These are phyloP conservation scores for Symmetrospora coprosmae DNA, from an alignment of 768 basidiomycete genomes.

Conservation along the genomic window DNA sequence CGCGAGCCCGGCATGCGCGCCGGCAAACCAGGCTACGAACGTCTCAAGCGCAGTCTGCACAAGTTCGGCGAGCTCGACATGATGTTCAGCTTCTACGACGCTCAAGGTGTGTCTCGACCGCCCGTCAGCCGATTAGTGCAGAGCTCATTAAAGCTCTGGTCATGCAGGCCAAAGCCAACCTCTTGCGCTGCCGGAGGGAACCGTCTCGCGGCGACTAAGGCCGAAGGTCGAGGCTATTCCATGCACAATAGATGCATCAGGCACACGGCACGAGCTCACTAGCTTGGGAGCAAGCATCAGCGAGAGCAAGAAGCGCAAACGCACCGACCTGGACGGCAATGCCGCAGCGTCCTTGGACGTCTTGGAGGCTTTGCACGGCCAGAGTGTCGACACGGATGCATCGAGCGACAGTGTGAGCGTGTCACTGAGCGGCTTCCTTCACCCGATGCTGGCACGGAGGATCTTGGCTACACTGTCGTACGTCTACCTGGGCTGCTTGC, in stretches of 20 bases:
- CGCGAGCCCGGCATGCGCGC: constrained; percentile 6
- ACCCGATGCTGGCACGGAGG: not conserved
- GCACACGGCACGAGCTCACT: not conserved
- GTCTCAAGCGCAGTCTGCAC: not conserved
- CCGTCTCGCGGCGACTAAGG: too few relatives aligned
- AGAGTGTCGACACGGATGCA: too few relatives aligned
- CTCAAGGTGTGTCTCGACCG: not conserved
- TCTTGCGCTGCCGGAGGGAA: too few relatives aligned
- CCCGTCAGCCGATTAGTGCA: not conserved
- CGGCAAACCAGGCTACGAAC: constrained; percentile 10
- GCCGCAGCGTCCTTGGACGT: too few relatives aligned
- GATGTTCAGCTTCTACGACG: not conserved
- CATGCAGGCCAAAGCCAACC: not conserved
- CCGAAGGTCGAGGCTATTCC: too few relatives aligned
- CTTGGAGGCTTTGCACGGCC: too few relatives aligned
- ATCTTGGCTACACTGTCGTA: not conserved
- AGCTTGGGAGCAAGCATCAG: not conserved
- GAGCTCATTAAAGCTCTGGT: not conserved
- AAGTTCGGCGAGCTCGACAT: not conserved
- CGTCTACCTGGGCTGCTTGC: not conserved
- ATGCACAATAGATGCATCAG: not conserved
- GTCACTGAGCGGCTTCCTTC: not conserved
- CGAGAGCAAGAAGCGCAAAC: not conserved
- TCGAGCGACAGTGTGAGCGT: not conserved
- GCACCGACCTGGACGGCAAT: not conserved